A percentile compares a stretch with the other conserved stretches of the same genome.
phyloP scores from a whole-genome alignment of 2,329 filamentous ascomycete genomes.

The Fonsecaea multimorphosa region DNA sequence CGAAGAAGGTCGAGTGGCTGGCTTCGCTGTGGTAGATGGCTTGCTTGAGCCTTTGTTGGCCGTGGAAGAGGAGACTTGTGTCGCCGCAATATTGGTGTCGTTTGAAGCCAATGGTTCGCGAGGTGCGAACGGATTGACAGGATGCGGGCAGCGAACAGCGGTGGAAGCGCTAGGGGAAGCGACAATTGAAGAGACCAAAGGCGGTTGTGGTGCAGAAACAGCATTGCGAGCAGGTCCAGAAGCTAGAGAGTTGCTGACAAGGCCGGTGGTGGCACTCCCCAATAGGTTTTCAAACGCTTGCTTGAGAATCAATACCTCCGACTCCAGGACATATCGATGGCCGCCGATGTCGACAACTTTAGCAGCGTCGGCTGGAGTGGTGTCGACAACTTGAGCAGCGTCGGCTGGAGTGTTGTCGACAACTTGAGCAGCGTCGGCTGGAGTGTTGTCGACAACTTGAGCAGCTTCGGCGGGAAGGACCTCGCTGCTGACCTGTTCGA shows the following conservation, averaged over 20 bases:
- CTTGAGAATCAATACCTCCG: constrained; percentile 19
- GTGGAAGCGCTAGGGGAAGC: background rate
- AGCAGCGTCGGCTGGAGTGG: constrained; percentile 12
- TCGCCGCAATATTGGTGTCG: background rate
- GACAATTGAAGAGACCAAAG: background rate
- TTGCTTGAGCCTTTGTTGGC: background rate
- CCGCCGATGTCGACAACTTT: constrained; percentile 25
- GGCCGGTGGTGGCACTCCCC: background rate
- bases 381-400: constrained; percentile 21
- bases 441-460: constrained; percentile 23
- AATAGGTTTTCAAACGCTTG: background rate
- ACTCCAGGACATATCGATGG: constrained; percentile 19
- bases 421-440: too few relatives aligned
- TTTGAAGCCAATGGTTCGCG: constrained; percentile 17
- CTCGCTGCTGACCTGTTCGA: constrained; percentile 16
- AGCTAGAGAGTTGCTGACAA: background rate
- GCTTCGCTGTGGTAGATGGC: constrained; percentile 3
- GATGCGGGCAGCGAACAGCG: background rate
- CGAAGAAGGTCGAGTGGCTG: background rate
- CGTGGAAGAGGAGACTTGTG: background rate
- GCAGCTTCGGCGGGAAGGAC: constrained; percentile 11
- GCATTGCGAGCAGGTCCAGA: background rate
- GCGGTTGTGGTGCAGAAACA: background rate
- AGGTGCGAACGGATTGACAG: constrained; percentile 27
- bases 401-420: too few relatives aligned